Evolutionary conservation across 305 asterid genomes (phyloP).

Genomic region (Plantago lanceolata): DNA sequence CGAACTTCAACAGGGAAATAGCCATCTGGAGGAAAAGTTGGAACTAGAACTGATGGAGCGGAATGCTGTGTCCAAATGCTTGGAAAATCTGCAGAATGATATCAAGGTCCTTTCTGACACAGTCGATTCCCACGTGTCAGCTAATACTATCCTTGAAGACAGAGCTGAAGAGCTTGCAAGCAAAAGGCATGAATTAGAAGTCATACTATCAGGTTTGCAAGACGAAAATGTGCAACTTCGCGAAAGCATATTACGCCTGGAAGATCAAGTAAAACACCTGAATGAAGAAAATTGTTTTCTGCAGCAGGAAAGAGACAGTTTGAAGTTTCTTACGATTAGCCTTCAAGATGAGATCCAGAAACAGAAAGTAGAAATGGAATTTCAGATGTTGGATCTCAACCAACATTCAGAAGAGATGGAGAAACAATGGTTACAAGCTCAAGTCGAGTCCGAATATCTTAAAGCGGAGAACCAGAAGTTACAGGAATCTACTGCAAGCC

Average conservation of each 20-base stretch:
- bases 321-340: slow-evolving; percentile 28
- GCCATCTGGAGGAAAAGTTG: slow-evolving; percentile 36
- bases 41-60: slow-evolving; percentile 32
- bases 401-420: slow-evolving; percentile 34
- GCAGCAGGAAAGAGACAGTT: slow-evolving; percentile 23
- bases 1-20: slow-evolving; percentile 36
- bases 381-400: slow-evolving; percentile 32
- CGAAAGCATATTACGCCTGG: slow-evolving; percentile 31
- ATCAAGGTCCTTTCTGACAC: slow-evolving; percentile 30
- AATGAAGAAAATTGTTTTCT: slow-evolving; percentile 33
- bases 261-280: slow-evolving; percentile 34
- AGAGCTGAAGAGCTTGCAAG: slow-evolving; percentile 38
- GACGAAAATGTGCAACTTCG: slow-evolving; percentile 40
- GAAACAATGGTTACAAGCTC: slow-evolving; percentile 38
- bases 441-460: slow-evolving; percentile 42
- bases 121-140: slow-evolving; percentile 33
- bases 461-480: slow-evolving; percentile 40
- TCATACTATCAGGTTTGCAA: slow-evolving; percentile 30
- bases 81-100: slow-evolving; percentile 39
- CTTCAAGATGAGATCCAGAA: slow-evolving; percentile 45
- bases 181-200: slow-evolving; percentile 35
- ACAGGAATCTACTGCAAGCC: slow-evolving; percentile 32
- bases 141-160: slow-evolving; percentile 34
- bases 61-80: slow-evolving; percentile 28
- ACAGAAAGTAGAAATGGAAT: slow-evolving; percentile 39